phyloP scores from a whole-genome alignment of 352 stramenopile species.

The Pythium diclinum region DNA sequence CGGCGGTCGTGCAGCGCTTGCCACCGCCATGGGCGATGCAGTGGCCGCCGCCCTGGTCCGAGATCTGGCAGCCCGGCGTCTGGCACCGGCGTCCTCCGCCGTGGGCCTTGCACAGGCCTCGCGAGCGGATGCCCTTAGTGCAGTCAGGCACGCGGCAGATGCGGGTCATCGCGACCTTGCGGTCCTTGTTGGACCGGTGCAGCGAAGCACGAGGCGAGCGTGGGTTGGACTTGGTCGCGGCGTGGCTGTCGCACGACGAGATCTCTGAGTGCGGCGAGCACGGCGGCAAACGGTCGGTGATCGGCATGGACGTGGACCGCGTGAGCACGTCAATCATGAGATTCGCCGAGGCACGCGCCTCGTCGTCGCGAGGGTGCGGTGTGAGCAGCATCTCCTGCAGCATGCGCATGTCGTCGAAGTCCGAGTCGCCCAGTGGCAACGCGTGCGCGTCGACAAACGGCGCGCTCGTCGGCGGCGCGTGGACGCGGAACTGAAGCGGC shows the following conservation, averaged over 20 bases:
- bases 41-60: constrained; percentile 79
- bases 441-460: constrained; percentile 4
- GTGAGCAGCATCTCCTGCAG: constrained; percentile 25
- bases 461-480: not conserved
- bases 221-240: constrained; percentile 1
- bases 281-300: not conserved
- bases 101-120: constrained; percentile 82
- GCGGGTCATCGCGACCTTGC: constrained; percentile 41
- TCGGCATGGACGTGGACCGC: not conserved
- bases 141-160: constrained; percentile 76
- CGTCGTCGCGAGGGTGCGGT: constrained; percentile 7
- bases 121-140: constrained; percentile 79
- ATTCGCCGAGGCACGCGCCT: not conserved
- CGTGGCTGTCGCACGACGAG: constrained; percentile 19
- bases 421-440: constrained; percentile 11
- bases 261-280: constrained; percentile 20
- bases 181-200: constrained; percentile 6
- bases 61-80: constrained; percentile 77
- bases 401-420: constrained; percentile 27
- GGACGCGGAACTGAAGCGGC: not conserved
- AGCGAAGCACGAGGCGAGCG: not conserved
- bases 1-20: constrained; percentile 49
- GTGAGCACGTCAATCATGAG: constrained; percentile 9
- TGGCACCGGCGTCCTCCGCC: constrained; percentile 75
- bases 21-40: constrained; percentile 61